phyloP scores from a whole-genome alignment of 2,329 filamentous ascomycete genomes.

The Juglanconis sp. region DNA sequence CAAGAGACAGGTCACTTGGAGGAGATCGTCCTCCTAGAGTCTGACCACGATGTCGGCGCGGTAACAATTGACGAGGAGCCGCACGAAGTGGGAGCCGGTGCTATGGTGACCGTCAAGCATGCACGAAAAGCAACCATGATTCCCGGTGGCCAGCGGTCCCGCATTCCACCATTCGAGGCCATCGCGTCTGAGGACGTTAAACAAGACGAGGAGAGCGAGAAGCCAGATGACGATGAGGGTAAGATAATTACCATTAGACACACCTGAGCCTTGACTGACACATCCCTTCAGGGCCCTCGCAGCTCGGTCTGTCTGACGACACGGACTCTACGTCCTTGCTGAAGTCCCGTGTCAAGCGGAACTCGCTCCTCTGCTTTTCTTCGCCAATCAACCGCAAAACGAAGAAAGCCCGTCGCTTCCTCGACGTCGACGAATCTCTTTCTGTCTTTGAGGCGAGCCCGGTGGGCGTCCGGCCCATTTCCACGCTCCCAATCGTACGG shows the following conservation, averaged over 20 bases:
- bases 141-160: not conserved
- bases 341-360: not conserved
- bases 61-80: not conserved
- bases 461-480: not conserved
- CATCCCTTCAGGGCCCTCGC: not conserved
- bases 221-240: not conserved
- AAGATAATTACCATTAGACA: not conserved
- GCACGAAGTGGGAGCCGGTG: no score
- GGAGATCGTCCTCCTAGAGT: not conserved
- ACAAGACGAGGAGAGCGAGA: not conserved
- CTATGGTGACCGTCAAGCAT: not conserved
- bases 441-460: not conserved
- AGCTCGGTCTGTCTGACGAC: not conserved
- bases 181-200: not conserved
- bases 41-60: not conserved
- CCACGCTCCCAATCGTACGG: not conserved
- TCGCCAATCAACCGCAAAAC: not conserved
- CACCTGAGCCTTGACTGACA: not conserved
- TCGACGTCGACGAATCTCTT: slow-evolving; percentile 21
- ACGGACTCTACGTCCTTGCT: not conserved
- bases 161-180: not conserved
- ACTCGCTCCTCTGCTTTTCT: not conserved
- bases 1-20: not conserved
- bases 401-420: slow-evolving; percentile 10
- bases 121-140: not conserved